Base-by-base conservation (phyloP, 2,329 filamentous ascomycete species). In the Penicillium sp. region DNA sequence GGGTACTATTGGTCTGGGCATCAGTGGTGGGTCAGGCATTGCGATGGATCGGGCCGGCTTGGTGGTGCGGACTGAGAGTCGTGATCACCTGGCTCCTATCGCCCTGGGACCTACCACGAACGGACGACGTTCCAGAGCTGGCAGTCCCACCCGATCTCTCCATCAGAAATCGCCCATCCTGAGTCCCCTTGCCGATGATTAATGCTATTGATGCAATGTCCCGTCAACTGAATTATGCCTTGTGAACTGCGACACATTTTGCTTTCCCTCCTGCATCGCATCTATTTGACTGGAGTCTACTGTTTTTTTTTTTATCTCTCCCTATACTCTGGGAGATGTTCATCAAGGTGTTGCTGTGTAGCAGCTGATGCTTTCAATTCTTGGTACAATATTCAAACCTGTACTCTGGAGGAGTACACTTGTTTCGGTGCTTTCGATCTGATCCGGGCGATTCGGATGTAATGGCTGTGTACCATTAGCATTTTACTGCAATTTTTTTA, bases 11-110 rank as follows among this genome's bases (percentile, higher is more conserved):
- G 70, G 73, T 27, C 57, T 75, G 55, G 71, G 75, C 43, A 70
- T 75, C 62, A 67, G 71, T 45, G 64, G 60, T 45, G 65, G 70
- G 48, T 51, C 66, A 68, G 59, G 70, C 56, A 68, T 79, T 61
- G 71, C 79, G 10, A 83, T 84, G 63, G 83, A 85, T 54, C 76
- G 91, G 39, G 86, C 84, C 47, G 93, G 93, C 1, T 73, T 97
- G 61, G 87, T 90, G 53, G 84, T 91, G 2, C 81, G 93, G 63
- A 96, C 90, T 0, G 93, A 97, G 70, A 96, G 91, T 70, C 82
- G 91, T 52, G 95, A 98, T 70, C 82, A 90, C 56, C 75, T 97
- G 37, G 80, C 83, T 16, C 82, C 79, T 9, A 70, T 84, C 14
- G 82, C 78, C 73, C 55, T 77, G 29, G 74, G 72, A 65, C 83